Percentiles rank a stretch among this genome's conserved stretches.
Evolutionary conservation across 1,284 basidiomycete species (phyloP).

Genomic region (Flammula alnicola): DNA sequence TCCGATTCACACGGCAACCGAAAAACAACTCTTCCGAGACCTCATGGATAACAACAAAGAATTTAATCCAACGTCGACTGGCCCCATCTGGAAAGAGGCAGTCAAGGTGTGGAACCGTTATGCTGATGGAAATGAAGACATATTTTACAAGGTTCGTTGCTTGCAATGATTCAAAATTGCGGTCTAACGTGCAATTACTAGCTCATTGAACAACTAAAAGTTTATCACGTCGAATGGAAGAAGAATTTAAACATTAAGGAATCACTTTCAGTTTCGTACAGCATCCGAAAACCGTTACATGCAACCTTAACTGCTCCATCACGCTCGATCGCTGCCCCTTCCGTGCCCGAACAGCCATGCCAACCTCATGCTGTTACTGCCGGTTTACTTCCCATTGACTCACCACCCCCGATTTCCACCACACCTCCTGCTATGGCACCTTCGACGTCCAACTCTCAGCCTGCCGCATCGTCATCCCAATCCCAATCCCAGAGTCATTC

Average conservation of each 20-base stretch:
- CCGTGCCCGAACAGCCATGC: too few relatives aligned
- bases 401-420: too few relatives aligned
- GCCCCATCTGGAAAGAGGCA: not conserved
- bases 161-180: not conserved
- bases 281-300: not conserved
- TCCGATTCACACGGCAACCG: slow-evolving; percentile 21
- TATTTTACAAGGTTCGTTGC: not conserved
- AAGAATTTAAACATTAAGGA: not conserved
- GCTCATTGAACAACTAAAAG: not conserved
- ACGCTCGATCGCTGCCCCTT: too few relatives aligned
- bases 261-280: not conserved
- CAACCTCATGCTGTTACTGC: too few relatives aligned
- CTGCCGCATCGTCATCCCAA: too few relatives aligned
- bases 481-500: too few relatives aligned
- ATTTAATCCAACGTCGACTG: not conserved
- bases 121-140: not conserved
- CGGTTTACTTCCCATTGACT: too few relatives aligned
- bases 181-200: not conserved
- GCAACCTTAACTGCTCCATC: not conserved
- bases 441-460: too few relatives aligned
- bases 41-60: slow-evolving; percentile 4
- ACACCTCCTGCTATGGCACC: too few relatives aligned
- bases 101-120: not conserved
- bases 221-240: not conserved
- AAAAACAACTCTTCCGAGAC: slow-evolving; percentile 15